Evolutionary conservation across 768 basidiomycete genomes (phyloP).

Genomic region (Gautieria morchelliformis): DNA sequence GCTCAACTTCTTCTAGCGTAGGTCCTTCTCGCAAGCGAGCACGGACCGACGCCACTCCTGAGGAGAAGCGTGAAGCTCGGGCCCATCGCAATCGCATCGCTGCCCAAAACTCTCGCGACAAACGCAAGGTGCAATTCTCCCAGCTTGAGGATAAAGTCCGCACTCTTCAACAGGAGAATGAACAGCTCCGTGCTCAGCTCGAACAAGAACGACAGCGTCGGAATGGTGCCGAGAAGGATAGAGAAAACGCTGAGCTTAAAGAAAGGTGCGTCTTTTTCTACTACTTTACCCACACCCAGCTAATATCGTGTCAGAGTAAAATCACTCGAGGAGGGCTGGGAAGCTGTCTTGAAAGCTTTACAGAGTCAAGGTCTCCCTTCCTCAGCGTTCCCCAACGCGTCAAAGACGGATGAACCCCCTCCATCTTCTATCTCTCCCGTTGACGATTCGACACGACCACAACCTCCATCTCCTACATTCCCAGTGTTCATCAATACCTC

Average conservation of each 20-base stretch:
- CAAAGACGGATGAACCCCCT: constrained; percentile 14
- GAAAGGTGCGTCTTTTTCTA: constrained; percentile 34
- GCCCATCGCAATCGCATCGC: constrained; percentile 91
- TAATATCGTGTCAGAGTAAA: constrained; percentile 30
- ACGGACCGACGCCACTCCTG: constrained; percentile 51
- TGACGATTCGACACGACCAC: constrained; percentile 10
- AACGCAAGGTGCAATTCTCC: constrained; percentile 74
- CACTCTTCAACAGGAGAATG: constrained; percentile 80
- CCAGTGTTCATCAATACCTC: constrained; percentile 5
- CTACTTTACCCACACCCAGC: not conserved
- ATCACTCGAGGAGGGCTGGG: constrained; percentile 74
- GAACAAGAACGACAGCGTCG: constrained; percentile 26
- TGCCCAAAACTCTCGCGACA: constrained; percentile 87
- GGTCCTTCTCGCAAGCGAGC: constrained; percentile 67
- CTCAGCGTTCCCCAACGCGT: constrained; percentile 28
- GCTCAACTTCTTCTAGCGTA: constrained; percentile 9
- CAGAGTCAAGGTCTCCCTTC: constrained; percentile 53
- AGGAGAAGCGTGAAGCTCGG: constrained; percentile 80
- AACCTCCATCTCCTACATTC: constrained; percentile 14
- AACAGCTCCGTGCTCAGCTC: constrained; percentile 50
- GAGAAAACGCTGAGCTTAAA: constrained; percentile 64
- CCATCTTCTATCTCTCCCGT: constrained; percentile 9
- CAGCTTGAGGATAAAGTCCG: constrained; percentile 57
- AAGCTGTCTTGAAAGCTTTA: constrained; percentile 68
- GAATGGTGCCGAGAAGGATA: constrained; percentile 33